Base-by-base conservation (phyloP, 2,329 filamentous ascomycete species). In the Exophiala mesophila region DNA sequence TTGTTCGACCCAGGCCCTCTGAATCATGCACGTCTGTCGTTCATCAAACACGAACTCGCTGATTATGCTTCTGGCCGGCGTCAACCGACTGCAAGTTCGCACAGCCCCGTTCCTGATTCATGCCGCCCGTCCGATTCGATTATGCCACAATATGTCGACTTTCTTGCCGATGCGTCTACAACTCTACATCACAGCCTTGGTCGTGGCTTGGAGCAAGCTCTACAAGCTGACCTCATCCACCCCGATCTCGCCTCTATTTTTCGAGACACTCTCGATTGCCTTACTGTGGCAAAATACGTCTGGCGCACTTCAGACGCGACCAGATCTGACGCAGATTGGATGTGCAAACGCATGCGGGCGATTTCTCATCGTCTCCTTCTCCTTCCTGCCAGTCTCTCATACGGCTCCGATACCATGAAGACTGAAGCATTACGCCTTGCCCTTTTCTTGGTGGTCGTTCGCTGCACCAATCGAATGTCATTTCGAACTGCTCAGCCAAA, bases 301-400 rank as follows among this genome's bases (percentile, higher is more conserved):
- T 49, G 46, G 46, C 42, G 37, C 28, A 44, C 42, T 12, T 33
- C 46, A 12, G 13, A 28, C 19, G 46, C 34, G 6, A 49, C 32
- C 15, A 20, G 23, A 13, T 17, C 39, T 5, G 46, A 49, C 34
- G 39, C 39, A 29, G 32, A 39, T 10, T 49, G 46, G 46, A 41
- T 49, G 46, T 49, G 46, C 38, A 44, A 37, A 28, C 41, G 37
- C 9, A 37, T 36, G 18, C 40, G 41, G 16, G 41, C 45, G 5
- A 19, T 44, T 7, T 39, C 30, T 21, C 28, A 48, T 31, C 36
- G 37, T 9, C 32, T 48, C 3, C 36, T 48, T 17, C 29, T 32
- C 13, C 3, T 41, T 6, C 43, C 43, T 6, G 28, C 34, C 7
- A 29, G 32, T n/a, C 26, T 41, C n/a, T 24, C 20, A 2, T 35